Evolutionary conservation across 2,329 filamentous ascomycete genomes (phyloP), one percentile per base, ranked within the genome.

Genomic region (Calycina herbarum): DNA sequence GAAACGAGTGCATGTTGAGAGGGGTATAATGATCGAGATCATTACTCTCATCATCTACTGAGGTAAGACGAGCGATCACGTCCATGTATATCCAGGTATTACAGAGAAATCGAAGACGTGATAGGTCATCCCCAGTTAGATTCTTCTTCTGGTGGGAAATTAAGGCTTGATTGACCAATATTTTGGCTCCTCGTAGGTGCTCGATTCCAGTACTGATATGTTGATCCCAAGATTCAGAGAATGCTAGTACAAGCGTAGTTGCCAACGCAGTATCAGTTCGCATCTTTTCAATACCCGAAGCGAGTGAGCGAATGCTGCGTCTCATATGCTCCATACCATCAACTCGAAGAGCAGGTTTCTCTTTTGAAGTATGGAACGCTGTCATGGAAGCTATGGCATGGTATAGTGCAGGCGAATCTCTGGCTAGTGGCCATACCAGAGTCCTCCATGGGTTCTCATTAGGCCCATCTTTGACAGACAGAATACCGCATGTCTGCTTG

Each of bases 51-150:
- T 85, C 84, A 40, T 76, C 72, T 2, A 85, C 77, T 2, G 87
- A 87, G 0, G 88, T 91, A 59, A 92, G 78, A 15, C 88, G 83
- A 29, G 89, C 86, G 68, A 91, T 88, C 33, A 91, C 89, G 73
- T 91, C 88, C 83, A 91, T 89, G 72, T 91, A 92, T 7, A 91
- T 82, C 86, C 87, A 91, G 3, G 91, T 86, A 72, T 90, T 91
- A 77, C 87, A 89, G 20, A 92, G 79, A 70, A 91, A 91, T 64
- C 85, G 85, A 29, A 91, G 78, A 7, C 87, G 79, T 48, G 81
- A 78, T 13, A 85, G 74, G 57, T 86, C 83, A 29, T 80, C 75
- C 3, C 81, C 82, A n/a, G 72, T 73, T 38, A 80, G 78, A 71
- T 51, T 80, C 71, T 38, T 74, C 75, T 68, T 78, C 76, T 73